Base-by-base conservation (phyloP, 352 stramenopile species). In the Phytophthora pini region DNA sequence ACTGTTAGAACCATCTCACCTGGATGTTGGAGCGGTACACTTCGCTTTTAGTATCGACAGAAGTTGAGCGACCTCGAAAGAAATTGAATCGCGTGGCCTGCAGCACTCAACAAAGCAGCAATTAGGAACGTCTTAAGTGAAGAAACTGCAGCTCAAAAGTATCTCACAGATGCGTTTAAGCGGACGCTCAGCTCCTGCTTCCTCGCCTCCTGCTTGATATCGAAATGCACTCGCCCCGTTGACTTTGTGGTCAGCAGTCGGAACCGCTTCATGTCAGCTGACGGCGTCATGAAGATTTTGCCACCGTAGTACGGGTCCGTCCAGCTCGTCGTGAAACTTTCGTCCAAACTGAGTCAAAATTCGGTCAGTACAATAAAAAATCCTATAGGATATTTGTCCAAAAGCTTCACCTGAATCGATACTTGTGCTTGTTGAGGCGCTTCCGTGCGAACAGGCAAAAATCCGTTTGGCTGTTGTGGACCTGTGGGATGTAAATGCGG, bases 391-490 rank as follows among this genome's bases (percentile, higher is more conserved):
- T 36, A 36, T 13, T 36, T 36, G 13, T 2, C 11, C 5, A 27
- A 50, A 39, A 34, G 49, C 24, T 32, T 46, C 26, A 88, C 81
- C 81, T 94, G 62, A 94, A 94, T 22, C 86, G 83, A 46, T 84
- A 86, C 49, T 94, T 94, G 77, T 82, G 72, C 62, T 94, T 94
- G 68, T 82, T 76, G 31, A 86, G 40, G 0, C 83, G 76, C 55
- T 92, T 91, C 13, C 82, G 80, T n/a, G 82, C 82, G 50, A 83
- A 92, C n/a, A 94, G 56, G 32, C 80, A 94, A 61, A 89, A 90
- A 32, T 94, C 86, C 1, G 41, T 82, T 58, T 94, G 86, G n/a
- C 32, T 72, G 22, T 86, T 68, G 61, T 89, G 76, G 22, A 94
- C 81, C 40, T 94, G 86, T 2, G 86, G 86, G 13, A 94, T 59